Conservation (phyloP, 352 stramenopile species). For the Pythium grandisporangium region DNA sequence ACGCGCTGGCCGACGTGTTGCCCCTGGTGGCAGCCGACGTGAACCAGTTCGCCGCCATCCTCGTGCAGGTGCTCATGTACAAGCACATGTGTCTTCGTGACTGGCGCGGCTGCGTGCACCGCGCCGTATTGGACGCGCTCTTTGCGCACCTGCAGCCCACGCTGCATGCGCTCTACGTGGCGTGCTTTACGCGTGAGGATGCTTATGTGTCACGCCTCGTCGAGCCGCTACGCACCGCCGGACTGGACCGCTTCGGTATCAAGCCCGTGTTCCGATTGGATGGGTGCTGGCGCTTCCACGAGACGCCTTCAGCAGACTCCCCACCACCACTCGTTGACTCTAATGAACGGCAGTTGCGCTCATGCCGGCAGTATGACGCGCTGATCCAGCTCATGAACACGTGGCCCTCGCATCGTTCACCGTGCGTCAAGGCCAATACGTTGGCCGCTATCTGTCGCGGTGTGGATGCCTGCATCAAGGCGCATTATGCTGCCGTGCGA, state of each 20-base stretch:
- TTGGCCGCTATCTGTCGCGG: conserved; percentile 33
- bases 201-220: conserved; percentile 21
- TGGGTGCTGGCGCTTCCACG: conserved; percentile 25
- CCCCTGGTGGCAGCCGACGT: conserved; percentile 40
- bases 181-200: conserved; percentile 42
- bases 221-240: conserved; percentile 13
- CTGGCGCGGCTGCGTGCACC: conserved; percentile 16
- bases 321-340: conserved; percentile 1
- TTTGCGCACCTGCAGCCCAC: conserved; percentile 57
- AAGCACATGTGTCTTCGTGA: conserved; percentile 30
- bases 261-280: conserved; percentile 40
- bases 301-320: too few relatives aligned
- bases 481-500: conserved; percentile 23
- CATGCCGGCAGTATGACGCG: conserved; percentile 22
- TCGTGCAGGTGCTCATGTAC: conserved; percentile 43
- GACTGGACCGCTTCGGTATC: conserved; percentile 30
- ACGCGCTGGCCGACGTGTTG: conserved; percentile 12
- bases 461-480: conserved; percentile 32
- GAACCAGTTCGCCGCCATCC: conserved; percentile 34
- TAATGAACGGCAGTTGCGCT: conserved; percentile 19
- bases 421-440: conserved; percentile 39
- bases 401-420: conserved; percentile 35
- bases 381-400: conserved; percentile 36
- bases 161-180: conserved; percentile 42
- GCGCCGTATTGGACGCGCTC: conserved; percentile 40